These are phyloP conservation scores for Yarrowia porcina DNA, from an alignment of 805 yeast genomes.

Conservation along the genomic window DNA sequence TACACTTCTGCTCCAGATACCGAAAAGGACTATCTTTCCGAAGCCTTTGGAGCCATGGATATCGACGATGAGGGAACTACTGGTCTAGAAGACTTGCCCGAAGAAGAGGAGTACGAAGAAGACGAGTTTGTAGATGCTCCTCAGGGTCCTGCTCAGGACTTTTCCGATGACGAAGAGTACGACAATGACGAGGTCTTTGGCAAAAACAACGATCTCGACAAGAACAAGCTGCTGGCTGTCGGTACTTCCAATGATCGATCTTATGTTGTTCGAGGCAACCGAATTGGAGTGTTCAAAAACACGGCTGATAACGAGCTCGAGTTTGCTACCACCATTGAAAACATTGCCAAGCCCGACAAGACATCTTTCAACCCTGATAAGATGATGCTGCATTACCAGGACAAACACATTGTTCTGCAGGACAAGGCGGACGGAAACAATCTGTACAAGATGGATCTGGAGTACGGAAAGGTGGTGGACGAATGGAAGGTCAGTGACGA, in stretches of 20 bases:
- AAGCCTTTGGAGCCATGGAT: constrained; percentile 48
- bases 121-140: constrained; percentile 32
- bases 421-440: constrained; percentile 46
- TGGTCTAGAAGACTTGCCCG: constrained; percentile 38
- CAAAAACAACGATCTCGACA: constrained; percentile 36
- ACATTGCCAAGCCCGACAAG: constrained; percentile 53
- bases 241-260: constrained; percentile 70
- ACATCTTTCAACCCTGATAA: constrained; percentile 53
- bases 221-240: constrained; percentile 65
- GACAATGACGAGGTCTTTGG: constrained; percentile 36
- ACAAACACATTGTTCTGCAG: constrained; percentile 64
- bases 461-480: constrained; percentile 77
- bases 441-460: constrained; percentile 73
- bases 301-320: constrained; percentile 51
- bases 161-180: constrained; percentile 39
- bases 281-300: constrained; percentile 74
- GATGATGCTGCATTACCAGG: constrained; percentile 76
- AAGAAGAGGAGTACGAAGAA: constrained; percentile 42
- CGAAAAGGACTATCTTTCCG: constrained; percentile 57
- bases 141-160: constrained; percentile 34
- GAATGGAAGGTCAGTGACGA: constrained; percentile 65
- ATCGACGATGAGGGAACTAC: constrained; percentile 39
- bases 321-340: constrained; percentile 65
- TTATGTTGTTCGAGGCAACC: constrained; percentile 74
- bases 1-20: constrained; percentile 37